phyloP scores from a whole-genome alignment of 2,329 filamentous ascomycete species.

The Helotiales sp. region DNA sequence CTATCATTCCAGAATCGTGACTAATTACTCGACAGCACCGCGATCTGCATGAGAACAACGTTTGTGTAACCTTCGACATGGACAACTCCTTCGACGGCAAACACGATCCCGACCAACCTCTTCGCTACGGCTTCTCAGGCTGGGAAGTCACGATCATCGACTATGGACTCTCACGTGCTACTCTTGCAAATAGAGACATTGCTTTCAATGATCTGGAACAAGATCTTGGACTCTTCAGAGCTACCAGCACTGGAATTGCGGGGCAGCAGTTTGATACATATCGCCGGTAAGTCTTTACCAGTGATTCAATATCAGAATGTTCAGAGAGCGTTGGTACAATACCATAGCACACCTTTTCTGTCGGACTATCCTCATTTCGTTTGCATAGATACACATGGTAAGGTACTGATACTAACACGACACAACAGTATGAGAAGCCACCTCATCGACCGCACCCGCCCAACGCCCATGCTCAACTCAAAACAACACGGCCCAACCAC shows the following conservation, averaged over 20 bases:
- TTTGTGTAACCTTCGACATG: conserved; percentile 47
- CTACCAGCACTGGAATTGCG: conserved; percentile 41
- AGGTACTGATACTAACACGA: too few species aligned
- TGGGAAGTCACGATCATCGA: conserved; percentile 65
- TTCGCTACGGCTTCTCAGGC: conserved; percentile 58
- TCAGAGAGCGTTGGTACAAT: too few species aligned
- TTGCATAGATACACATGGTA: too few species aligned
- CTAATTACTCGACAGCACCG: conserved; percentile 49
- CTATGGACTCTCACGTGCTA: conserved; percentile 63
- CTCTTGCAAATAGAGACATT: conserved; percentile 40
- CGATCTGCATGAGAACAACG: conserved; percentile 65
- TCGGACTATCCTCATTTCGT: too few species aligned
- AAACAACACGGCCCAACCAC: too few species aligned
- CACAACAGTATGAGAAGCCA: conserved; percentile 30
- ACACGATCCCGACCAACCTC: conserved; percentile 14
- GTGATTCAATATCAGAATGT: too few species aligned
- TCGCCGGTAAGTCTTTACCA: conserved; percentile 57
- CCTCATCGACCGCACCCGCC: conserved; percentile 20
- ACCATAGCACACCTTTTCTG: too few species aligned
- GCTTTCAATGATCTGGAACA: conserved; percentile 60
- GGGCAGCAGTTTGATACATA: conserved; percentile 59
- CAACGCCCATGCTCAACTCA: too few species aligned
- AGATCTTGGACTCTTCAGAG: conserved; percentile 60
- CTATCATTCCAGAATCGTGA: background rate
- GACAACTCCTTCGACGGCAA: background rate